These are phyloP conservation scores for Musa balbisiana DNA, from an alignment of 202 grass and related monocot species.

Conservation along the genomic window DNA sequence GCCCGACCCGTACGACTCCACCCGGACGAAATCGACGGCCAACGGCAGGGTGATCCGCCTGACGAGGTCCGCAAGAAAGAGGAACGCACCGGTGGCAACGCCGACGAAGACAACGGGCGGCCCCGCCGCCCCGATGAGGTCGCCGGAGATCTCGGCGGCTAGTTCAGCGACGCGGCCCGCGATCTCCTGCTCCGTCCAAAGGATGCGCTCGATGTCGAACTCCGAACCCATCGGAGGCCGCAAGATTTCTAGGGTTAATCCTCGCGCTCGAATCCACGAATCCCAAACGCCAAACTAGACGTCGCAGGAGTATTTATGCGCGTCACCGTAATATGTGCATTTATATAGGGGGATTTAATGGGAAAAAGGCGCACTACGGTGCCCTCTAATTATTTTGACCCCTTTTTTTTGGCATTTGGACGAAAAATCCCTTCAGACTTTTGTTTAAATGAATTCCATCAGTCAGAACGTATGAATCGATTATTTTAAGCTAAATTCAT, in stretches of 20 bases:
- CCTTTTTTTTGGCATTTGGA: too few relatives aligned
- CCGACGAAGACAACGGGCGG: conserved; percentile 46
- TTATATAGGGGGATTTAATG: too few relatives aligned
- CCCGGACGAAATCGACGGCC: conserved; percentile 63
- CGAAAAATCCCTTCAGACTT: too few relatives aligned
- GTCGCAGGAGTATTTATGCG: too few relatives aligned
- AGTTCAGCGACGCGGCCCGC: conserved; percentile 57
- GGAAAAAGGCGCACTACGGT: too few relatives aligned
- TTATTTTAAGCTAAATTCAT: too few relatives aligned
- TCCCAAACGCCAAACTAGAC: too few relatives aligned
- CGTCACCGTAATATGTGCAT: too few relatives aligned
- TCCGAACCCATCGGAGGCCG: conserved; percentile 33
- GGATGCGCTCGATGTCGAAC: conserved; percentile 48
- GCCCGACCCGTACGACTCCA: conserved; percentile 79
- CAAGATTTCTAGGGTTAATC: neutral
- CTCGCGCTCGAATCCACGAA: neutral
- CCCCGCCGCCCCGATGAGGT: conserved; percentile 27
- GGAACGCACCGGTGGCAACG: conserved; percentile 80
- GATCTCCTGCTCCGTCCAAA: conserved; percentile 67
- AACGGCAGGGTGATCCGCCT: conserved; percentile 48
- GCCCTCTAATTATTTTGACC: too few relatives aligned
- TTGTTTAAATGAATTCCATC: too few relatives aligned
- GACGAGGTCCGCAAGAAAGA: conserved; percentile 83
- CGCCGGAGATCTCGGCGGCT: conserved; percentile 48
- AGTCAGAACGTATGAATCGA: too few relatives aligned